A percentile compares a stretch with the other conserved stretches of the same genome.
These are phyloP conservation scores for Amphicarpaea edgeworthii DNA, from an alignment of 306 rosid species.

Conservation along the genomic window DNA sequence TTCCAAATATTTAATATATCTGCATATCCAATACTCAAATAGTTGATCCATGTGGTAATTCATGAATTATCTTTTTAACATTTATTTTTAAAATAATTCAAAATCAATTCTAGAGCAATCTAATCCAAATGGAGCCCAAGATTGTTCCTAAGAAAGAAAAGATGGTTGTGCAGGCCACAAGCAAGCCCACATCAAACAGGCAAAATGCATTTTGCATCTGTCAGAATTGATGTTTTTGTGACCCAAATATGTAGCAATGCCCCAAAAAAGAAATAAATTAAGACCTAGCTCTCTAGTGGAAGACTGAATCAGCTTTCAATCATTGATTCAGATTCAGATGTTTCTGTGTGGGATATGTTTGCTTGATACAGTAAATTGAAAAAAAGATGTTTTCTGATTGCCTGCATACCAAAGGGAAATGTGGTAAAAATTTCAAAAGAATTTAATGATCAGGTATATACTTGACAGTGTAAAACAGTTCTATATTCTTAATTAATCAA, in stretches of 20 bases:
- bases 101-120: neutral
- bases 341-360: conserved; percentile 50
- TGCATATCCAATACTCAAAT: no score
- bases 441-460: no score
- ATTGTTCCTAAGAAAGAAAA: neutral
- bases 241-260: conserved; percentile 24
- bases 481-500: no score
- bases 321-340: conserved; percentile 75
- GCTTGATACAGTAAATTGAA: conserved; percentile 72
- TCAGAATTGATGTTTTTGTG: neutral
- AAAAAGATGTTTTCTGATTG: conserved; percentile 74
- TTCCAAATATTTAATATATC: no score
- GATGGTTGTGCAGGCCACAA: neutral
- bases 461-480: no score
- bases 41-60: no score
- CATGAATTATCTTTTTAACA: neutral
- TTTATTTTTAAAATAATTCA: neutral
- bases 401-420: neutral
- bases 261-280: conserved; percentile 14
- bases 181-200: neutral
- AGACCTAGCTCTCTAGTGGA: conserved; percentile 20
- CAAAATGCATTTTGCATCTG: neutral
- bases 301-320: conserved; percentile 62
- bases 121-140: neutral
- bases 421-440: neutral